Conservation (phyloP, 495 filamentous ascomycete species). For the Aspergillus incahuasiensis region DNA sequence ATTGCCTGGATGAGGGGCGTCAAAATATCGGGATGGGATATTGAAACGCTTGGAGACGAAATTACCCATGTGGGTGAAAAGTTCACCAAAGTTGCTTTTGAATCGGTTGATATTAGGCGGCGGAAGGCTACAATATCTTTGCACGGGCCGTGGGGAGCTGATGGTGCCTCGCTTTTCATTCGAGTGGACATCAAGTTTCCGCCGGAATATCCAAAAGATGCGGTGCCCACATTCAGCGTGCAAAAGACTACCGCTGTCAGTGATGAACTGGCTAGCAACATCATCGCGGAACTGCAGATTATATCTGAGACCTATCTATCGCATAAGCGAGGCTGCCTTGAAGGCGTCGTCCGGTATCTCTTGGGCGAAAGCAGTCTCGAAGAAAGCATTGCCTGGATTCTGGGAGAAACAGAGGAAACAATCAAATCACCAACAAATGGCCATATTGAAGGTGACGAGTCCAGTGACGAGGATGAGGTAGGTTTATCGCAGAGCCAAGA, state of each 20-base stretch:
- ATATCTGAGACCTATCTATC: conserved; percentile 66
- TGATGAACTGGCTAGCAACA: conserved; percentile 57
- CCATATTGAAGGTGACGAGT: conserved; percentile 62
- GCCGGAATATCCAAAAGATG: conserved; percentile 62
- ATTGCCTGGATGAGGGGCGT: conserved; percentile 95
- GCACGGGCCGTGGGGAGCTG: conserved; percentile 79
- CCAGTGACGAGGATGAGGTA: conserved; percentile 84
- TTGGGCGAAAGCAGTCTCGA: conserved; percentile 77
- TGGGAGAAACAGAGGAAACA: conserved; percentile 41
- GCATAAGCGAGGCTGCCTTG: conserved; percentile 71
- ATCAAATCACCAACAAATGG: conserved; percentile 49
- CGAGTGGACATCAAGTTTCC: conserved; percentile 80
- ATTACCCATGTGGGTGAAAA: conserved; percentile 78
- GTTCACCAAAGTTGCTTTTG: conserved; percentile 79
- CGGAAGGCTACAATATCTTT: conserved; percentile 70
- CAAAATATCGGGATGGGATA: conserved; percentile 74
- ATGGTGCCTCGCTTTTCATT: conserved; percentile 67
- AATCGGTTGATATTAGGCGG: conserved; percentile 75
- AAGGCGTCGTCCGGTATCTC: conserved; percentile 76
- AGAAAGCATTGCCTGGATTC: conserved; percentile 65
- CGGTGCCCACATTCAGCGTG: conserved; percentile 61
- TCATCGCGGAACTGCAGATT: conserved; percentile 62
- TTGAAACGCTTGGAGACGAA: conserved; percentile 80
- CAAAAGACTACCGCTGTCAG: conserved; percentile 77
- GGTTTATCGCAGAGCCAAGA: conserved; percentile 48